phyloP scores from a whole-genome alignment of 352 stramenopile species.

The Pythium sukuiense region DNA sequence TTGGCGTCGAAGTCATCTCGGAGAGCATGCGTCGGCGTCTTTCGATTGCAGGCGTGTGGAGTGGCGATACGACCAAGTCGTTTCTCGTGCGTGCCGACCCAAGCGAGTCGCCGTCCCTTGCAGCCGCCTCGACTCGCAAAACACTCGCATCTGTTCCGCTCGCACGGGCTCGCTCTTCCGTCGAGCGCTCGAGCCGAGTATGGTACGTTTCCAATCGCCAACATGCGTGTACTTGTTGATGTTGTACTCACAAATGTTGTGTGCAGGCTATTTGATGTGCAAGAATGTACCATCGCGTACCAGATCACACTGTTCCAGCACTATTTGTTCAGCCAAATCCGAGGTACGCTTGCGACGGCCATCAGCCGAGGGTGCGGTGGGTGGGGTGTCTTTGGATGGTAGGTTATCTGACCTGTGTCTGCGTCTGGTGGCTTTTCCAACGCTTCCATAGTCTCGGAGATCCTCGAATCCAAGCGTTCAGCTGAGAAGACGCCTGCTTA shows the following conservation, averaged over 20 bases:
- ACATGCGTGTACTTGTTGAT: not conserved
- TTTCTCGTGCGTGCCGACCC: conserved; percentile 50
- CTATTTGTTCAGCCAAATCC: conserved; percentile 88
- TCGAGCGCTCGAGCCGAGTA: conserved; percentile 36
- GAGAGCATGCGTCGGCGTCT: conserved; percentile 71
- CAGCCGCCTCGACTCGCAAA: conserved; percentile 28
- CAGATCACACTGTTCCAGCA: conserved; percentile 88
- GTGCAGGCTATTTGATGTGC: conserved; percentile 69
- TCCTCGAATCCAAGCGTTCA: conserved; percentile 72
- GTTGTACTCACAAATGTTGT: not conserved
- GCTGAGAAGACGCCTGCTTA: conserved; percentile 81
- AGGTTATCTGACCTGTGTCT: not conserved
- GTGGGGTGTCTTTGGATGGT: not conserved
- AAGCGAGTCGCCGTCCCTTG: conserved; percentile 33
- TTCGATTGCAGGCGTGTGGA: conserved; percentile 77
- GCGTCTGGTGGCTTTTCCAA: not conserved
- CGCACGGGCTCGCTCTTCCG: conserved; percentile 7
- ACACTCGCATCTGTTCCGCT: conserved; percentile 24
- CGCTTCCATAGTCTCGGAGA: conserved; percentile 57
- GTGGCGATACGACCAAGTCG: conserved; percentile 52
- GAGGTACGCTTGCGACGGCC: conserved; percentile 37
- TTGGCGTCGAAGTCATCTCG: conserved; percentile 76
- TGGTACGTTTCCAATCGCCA: conserved; percentile 42
- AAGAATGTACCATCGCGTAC: conserved; percentile 75
- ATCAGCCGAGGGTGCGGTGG: no score